phyloP scores from a whole-genome alignment of 2,329 filamentous ascomycete genomes.

The Gyromitra esculenta region DNA sequence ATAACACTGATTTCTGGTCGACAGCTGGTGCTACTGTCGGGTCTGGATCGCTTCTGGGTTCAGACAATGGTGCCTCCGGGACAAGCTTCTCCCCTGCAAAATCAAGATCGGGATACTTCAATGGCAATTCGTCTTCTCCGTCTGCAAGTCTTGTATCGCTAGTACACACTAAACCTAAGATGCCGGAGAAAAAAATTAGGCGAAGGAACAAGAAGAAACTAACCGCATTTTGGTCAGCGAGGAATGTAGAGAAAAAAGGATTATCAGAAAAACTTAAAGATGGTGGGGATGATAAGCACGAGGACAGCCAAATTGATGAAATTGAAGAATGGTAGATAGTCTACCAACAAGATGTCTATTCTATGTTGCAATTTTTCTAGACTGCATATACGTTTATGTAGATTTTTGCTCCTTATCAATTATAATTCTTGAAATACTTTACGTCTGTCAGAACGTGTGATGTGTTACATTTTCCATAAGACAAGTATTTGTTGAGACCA shows the following conservation, averaged over 20 bases:
- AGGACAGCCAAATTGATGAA: conserved; percentile 21
- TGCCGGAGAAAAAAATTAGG: background rate
- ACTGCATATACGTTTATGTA: background rate
- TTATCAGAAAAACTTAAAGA: background rate
- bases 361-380: conserved; percentile 11
- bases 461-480: too few relatives aligned
- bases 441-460: too few relatives aligned
- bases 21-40: conserved; percentile 28
- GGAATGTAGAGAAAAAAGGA: background rate
- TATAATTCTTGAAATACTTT: too few relatives aligned
- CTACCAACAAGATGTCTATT: background rate
- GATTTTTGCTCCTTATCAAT: too few relatives aligned
- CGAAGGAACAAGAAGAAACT: background rate
- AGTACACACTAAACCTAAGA: background rate
- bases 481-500: too few relatives aligned
- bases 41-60: conserved; percentile 4
- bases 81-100: background rate
- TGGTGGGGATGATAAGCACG: background rate
- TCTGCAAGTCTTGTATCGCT: conserved; percentile 12
- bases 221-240: background rate
- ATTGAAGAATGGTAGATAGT: conserved; percentile 32
- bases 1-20: conserved; percentile 2
- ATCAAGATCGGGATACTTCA: conserved; percentile 5
- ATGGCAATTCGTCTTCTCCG: conserved; percentile 11
- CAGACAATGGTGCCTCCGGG: background rate